phyloP scores from a whole-genome alignment of 176 grass and related monocot species.

The Panicum miliaceum region DNA sequence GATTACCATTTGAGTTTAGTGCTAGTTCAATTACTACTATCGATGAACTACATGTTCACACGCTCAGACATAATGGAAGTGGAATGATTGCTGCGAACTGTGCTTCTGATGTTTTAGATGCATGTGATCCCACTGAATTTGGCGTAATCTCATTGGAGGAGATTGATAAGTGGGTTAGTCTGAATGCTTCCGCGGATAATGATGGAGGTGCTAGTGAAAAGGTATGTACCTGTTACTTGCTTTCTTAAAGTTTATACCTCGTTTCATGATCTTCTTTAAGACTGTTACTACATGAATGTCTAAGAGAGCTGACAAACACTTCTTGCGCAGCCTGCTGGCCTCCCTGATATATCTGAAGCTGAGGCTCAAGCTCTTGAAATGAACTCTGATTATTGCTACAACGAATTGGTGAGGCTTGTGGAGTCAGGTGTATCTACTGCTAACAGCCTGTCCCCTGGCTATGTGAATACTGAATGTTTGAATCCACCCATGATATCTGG shows the following conservation, averaged over 20 bases:
- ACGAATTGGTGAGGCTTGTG: slow-evolving; percentile 48
- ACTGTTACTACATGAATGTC: background rate
- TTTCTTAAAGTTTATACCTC: background rate
- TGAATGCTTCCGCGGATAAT: slow-evolving; percentile 11
- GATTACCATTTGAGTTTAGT: background rate
- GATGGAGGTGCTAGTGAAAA: background rate
- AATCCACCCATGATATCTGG: background rate
- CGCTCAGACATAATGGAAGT: background rate
- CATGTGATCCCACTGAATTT: slow-evolving; percentile 15
- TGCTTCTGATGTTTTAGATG: background rate
- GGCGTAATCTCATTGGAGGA: slow-evolving; percentile 61
- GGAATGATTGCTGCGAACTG: background rate
- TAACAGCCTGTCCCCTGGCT: background rate
- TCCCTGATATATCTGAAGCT: slow-evolving; percentile 29
- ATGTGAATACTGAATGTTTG: background rate
- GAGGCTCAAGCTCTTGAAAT: slow-evolving; percentile 43
- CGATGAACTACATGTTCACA: background rate
- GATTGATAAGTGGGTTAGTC: background rate
- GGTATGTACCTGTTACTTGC: background rate
- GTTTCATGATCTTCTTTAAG: background rate
- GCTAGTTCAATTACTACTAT: background rate
- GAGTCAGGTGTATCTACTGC: background rate
- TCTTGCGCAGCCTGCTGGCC: slow-evolving; percentile 45
- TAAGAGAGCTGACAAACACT: background rate
- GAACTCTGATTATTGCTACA: slow-evolving; percentile 40